Conservation (phyloP, 2,329 filamentous ascomycete genomes). For the Nothophoma quercina region DNA sequence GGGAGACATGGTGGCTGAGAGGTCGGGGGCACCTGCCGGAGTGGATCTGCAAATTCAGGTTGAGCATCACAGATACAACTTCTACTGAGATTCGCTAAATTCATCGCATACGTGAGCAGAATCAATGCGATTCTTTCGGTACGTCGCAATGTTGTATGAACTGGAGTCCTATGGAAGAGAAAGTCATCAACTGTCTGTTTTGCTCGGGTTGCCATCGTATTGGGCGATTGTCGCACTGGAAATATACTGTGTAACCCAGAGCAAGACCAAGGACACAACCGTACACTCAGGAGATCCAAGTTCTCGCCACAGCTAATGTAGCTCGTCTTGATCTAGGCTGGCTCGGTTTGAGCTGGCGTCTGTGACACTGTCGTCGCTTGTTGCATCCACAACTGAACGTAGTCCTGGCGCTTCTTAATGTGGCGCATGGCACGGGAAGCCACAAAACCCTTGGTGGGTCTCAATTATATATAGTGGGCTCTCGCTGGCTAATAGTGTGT, state of each 20-base stretch:
- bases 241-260: background rate
- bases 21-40: background rate
- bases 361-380: background rate
- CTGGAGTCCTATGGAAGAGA: too few relatives aligned
- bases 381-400: background rate
- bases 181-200: too few relatives aligned
- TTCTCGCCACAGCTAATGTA: background rate
- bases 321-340: background rate
- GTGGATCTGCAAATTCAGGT: background rate
- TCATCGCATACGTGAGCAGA: too few relatives aligned
- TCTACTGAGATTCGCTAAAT: background rate
- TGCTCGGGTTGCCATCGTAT: background rate
- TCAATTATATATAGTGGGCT: background rate
- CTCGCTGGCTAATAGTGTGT: background rate
- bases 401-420: too few relatives aligned
- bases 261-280: background rate
- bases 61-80: background rate
- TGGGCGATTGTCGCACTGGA: background rate
- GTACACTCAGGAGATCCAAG: too few relatives aligned
- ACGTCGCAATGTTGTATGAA: too few relatives aligned
- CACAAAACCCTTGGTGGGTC: background rate
- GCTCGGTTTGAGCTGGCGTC: background rate
- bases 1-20: slow-evolving; percentile 2
- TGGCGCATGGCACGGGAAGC: background rate
- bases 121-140: too few relatives aligned